Conservation (phyloP, 768 basidiomycete species). For the Fomitopsis pulvina region DNA sequence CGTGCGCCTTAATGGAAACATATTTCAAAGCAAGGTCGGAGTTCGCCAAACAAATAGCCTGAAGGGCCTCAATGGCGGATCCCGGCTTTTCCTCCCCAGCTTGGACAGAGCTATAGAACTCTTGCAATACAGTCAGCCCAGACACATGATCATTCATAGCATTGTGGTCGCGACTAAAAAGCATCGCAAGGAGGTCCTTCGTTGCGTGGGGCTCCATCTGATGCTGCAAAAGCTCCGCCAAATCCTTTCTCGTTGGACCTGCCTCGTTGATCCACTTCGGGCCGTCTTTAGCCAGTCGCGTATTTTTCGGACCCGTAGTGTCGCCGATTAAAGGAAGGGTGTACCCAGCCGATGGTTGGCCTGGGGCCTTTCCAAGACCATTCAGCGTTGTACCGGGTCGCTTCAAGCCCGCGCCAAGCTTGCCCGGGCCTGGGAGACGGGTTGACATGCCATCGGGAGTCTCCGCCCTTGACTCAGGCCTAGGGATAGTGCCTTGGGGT, state of each 20-base stretch:
- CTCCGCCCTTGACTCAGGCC: constrained; percentile 41
- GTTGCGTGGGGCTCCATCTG: constrained; percentile 89
- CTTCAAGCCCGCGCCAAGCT: constrained; percentile 37
- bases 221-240: constrained; percentile 75
- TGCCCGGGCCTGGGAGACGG: constrained; percentile 29
- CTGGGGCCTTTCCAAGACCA: constrained; percentile 26
- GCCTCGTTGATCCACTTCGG: constrained; percentile 83
- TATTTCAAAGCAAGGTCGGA: constrained; percentile 93
- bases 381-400: constrained; percentile 32
- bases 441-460: constrained; percentile 26
- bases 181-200: constrained; percentile 62
- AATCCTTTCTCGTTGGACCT: constrained; percentile 77
- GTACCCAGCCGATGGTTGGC: constrained; percentile 26
- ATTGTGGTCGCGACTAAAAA: constrained; percentile 95
- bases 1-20: constrained; percentile 81
- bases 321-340: constrained; percentile 39
- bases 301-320: constrained; percentile 58
- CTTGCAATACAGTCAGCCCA: constrained; percentile 68
- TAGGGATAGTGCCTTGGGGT: constrained; percentile 45
- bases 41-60: constrained; percentile 71
- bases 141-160: constrained; percentile 87
- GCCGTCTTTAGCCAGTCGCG: constrained; percentile 66
- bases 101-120: constrained; percentile 61
- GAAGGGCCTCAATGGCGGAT: constrained; percentile 39
- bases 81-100: constrained; percentile 50